Percentiles rank a stretch among this genome's conserved stretches.
These are phyloP conservation scores for Angomonas ambiguus DNA, from an alignment of 208 protist genomes.

Conservation along the genomic window DNA sequence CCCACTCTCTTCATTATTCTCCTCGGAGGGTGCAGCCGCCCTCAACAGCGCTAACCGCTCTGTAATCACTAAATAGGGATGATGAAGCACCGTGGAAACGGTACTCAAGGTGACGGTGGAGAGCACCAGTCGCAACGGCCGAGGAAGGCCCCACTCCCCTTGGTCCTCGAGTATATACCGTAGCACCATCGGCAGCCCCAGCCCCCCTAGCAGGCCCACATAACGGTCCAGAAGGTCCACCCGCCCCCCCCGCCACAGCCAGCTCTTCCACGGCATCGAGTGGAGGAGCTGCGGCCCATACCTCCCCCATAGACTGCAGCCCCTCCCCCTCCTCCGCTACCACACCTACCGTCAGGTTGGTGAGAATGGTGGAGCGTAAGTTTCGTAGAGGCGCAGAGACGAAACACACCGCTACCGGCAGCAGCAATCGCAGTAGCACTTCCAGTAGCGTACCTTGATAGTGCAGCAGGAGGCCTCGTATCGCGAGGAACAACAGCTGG, in stretches of 20 bases:
- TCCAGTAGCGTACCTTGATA: too few relatives aligned
- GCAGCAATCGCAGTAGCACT: background rate
- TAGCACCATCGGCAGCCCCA: background rate
- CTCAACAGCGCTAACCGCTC: background rate
- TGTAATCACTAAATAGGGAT: background rate
- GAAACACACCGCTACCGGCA: background rate
- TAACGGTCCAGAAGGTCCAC: background rate
- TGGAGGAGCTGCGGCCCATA: background rate
- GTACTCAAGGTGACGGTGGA: background rate
- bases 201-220: background rate
- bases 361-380: background rate
- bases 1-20: too few relatives aligned
- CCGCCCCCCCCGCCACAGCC: background rate
- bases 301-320: background rate
- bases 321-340: background rate
- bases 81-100: background rate
- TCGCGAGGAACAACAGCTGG: background rate
- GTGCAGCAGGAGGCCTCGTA: background rate
- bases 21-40: background rate
- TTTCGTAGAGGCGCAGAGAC: background rate
- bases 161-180: background rate
- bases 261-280: background rate
- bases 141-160: background rate
- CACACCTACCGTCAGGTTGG: background rate
- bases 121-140: background rate